phyloP scores from a whole-genome alignment of 1,284 basidiomycete genomes.

The Earliella scabrosa region DNA sequence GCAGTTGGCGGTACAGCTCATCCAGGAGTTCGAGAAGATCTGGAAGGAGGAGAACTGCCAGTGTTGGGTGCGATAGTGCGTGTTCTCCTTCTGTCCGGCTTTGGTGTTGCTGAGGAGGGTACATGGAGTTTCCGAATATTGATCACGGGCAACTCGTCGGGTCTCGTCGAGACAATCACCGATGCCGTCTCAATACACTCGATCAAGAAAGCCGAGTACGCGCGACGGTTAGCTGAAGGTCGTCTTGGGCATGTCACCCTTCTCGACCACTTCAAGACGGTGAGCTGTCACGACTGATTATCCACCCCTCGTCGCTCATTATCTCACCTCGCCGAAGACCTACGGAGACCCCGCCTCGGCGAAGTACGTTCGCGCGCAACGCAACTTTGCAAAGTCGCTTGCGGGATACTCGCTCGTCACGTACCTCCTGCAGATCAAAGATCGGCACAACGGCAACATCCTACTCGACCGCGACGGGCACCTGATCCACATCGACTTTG shows the following conservation, averaged over 20 bases:
- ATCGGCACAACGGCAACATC: slow-evolving; percentile 99
- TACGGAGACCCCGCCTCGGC: slow-evolving; percentile 90
- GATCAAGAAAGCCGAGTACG: slow-evolving; percentile 99
- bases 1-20: slow-evolving; percentile 95
- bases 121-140: slow-evolving; percentile 69
- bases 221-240: slow-evolving; percentile 81
- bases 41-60: slow-evolving; percentile 93
- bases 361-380: slow-evolving; percentile 84
- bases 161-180: slow-evolving; percentile 93
- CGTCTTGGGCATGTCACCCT: slow-evolving; percentile 85
- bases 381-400: slow-evolving; percentile 93
- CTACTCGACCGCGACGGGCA: slow-evolving; percentile 95
- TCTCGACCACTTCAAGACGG: slow-evolving; percentile 88
- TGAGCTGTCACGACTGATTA: slow-evolving; percentile 42
- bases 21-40: slow-evolving; percentile 91
- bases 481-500: slow-evolving; percentile 96
- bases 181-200: slow-evolving; percentile 99
- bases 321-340: no score
- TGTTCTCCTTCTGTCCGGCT: slow-evolving; percentile 15
- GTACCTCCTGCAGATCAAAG: slow-evolving; percentile 97
- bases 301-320: no score
- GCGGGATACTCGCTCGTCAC: slow-evolving; percentile 96
- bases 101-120: not conserved
- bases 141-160: slow-evolving; percentile 92
- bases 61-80: slow-evolving; percentile 93